Evolutionary conservation across 768 basidiomycete species (phyloP), one percentile per base, ranked within the genome.

Genomic region (Boletus pseudopeckii): DNA sequence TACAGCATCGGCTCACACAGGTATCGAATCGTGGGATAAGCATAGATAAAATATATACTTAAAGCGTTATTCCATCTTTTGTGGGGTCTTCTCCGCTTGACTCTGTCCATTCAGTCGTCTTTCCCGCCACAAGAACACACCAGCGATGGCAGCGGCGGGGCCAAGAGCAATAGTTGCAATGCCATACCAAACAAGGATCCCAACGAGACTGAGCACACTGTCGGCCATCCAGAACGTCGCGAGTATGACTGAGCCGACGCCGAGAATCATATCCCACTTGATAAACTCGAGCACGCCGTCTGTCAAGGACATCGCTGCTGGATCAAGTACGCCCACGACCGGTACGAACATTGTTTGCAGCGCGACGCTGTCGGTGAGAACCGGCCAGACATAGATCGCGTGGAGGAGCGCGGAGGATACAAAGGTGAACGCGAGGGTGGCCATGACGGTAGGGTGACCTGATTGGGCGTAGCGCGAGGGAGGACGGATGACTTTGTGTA

Each of bases 41-140:
- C 15, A 38, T 8, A 13, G 7, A 20, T 2, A 8, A 28, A 22
- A 32, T 30, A 18, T 34, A 26, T 46, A 26, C 30, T 17, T 10
- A 14, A 40, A 20, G 20, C 14, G 14, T 45, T 4, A 54, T 34
- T 56, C 48, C 24, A 30, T 40, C 42, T 52, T 48, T 32, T 45
- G 34, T 28, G 52, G 22, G 7, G 22, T 38, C 40, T 39, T 56
- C 20, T 32, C 37, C 17, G 15, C 36, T 9, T 37, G 39, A 15
- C 7, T 24, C 15, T n/a, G 39, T 26, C 43, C 36, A 33, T 73
- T 62, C 11, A 74, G 54, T 15, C 63, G 53, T 26, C 69, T 63
- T 61, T 84, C 81, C 53, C 79, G 71, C 79, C 79, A 81, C 43
- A 82, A 64, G 30, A 76, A 70, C 3, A 77, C 70, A 2, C 74